Conservation (phyloP, 1,139 yeast genomes). For the Arxiozyma heterogenica region DNA sequence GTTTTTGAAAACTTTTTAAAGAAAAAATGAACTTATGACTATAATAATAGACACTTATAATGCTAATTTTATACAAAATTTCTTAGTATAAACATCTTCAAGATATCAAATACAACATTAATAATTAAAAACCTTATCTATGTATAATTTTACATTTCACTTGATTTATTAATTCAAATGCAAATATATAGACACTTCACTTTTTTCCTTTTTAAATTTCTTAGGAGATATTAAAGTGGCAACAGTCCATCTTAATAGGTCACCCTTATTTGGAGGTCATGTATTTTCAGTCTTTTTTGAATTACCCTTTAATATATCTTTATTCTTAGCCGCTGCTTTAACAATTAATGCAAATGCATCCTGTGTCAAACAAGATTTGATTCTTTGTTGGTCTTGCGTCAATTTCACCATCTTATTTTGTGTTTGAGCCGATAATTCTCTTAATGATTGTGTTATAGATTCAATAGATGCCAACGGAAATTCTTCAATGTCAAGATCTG, state of each 20-base stretch:
- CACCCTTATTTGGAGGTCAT: background rate
- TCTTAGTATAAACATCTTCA: background rate
- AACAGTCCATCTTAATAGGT: background rate
- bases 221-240: too few relatives aligned
- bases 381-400: slow-evolving; percentile 13
- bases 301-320: slow-evolving; percentile 38
- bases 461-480: slow-evolving; percentile 10
- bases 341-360: slow-evolving; percentile 67
- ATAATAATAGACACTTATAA: background rate
- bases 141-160: background rate
- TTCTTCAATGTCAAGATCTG: slow-evolving; percentile 29
- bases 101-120: too few relatives aligned
- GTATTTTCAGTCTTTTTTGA: background rate
- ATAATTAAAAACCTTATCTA: too few relatives aligned
- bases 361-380: slow-evolving; percentile 32
- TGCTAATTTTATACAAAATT: too few relatives aligned
- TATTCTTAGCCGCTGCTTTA: slow-evolving; percentile 58
- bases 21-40: background rate
- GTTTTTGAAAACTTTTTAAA: background rate
- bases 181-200: background rate
- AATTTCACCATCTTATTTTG: slow-evolving; percentile 5
- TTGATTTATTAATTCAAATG: too few relatives aligned
- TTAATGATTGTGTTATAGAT: slow-evolving; percentile 12
- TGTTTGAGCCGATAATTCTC: slow-evolving; percentile 11
- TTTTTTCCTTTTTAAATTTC: too few relatives aligned